Evolutionary conservation across 2,329 filamentous ascomycete genomes (phyloP), one percentile per base, ranked within the genome.

Genomic region (Lasiodiplodia hormozganensis): DNA sequence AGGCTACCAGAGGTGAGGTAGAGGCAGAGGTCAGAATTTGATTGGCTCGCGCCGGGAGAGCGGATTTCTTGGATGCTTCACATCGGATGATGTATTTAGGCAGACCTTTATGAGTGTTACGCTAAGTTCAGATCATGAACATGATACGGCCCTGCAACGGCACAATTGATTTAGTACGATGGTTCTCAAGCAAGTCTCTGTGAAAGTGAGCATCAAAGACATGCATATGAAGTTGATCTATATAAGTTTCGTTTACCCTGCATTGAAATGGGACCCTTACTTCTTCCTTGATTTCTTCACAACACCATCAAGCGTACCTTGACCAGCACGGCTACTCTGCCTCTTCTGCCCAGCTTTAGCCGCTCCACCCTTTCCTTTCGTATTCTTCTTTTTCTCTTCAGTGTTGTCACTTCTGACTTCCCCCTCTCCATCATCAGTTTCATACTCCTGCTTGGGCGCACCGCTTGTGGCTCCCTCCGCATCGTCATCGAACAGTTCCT

Each of bases 381-480:
- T 14, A 11, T 51, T 47, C n/a, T 28, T 62, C 65, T 7, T 31
- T 54, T 34, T 38, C 8, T 34, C 16, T 64, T 56, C 31, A 21
- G 36, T 53, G 25, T 53, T 10, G 31, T 34, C 31, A 6, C 8
- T 34, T 34, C 31, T 7, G 8, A 8, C 2, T 34, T 10, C 31
- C 8, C 31, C 25, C 4, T 49, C n/a, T 18, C 43, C 25, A 8
- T 40, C 25, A 14, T 12, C 40, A 16, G 1, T 4, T 23, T 43
- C 21, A 21, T 4, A 18, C 14, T 40, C 43, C 7, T 25, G 6
- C 18, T 31, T 34, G 82, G 85, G 82, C 0, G 77, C 83, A 1
- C 82, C 83, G 38, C 78, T 71, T 11, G 82, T 85, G 1, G 81
- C 80, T 0, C 82, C 84, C 69, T 85, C 83, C 0, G 77, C 83